Evolutionary conservation across 768 basidiomycete species (phyloP), one percentile per base, ranked within the genome.

Genomic region (Gyrodon lividus): DNA sequence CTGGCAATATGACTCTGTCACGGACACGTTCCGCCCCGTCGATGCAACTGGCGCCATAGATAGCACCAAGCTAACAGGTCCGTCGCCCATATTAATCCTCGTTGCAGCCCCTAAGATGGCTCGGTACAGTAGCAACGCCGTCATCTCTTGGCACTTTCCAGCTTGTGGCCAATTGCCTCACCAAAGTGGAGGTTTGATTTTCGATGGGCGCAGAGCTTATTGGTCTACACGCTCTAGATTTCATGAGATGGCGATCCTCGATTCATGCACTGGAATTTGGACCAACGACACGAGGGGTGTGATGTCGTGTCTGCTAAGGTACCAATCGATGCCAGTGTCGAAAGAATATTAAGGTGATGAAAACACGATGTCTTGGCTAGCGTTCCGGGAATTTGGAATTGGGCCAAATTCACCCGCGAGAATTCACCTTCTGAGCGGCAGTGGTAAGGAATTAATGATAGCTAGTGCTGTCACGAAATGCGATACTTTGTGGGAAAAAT

Each of bases 131-230:
- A 31, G 38, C 38, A 43, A 75, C 57, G 14, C 68, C 72, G 51
- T 81, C 82, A 6, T 75, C 78, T 3, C 62, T 83, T 52, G 58
- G 62, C 22, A 75, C 77, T 6, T 80, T 85, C 61, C 58, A 77
- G 28, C 65, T 76, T 22, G 77, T 85, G 7, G 74, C 79, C 1
- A 72, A 79, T 56, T 81, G 80, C 56, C 79, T 84, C 4, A 80
- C 77, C 12, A 72, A 64, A 48, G 61, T 81, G 49, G 81, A 83
- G 55, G 60, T 55, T 30, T 46, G 33, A 46, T 19, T 13, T 5
- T 31, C 10, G 30, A 19, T 33, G 33, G 34, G 23, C 13, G 22
- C 17, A 14, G 24, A 23, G 22, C 26, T 14, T 7, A 35, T 48
- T 38, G 17, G 16, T 37, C 23, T 6, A 37, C 31, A 14, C n/a